Evolutionary conservation across 805 yeast genomes (phyloP), one percentile per base, ranked within the genome.

Genomic region (Candida insectorum): DNA sequence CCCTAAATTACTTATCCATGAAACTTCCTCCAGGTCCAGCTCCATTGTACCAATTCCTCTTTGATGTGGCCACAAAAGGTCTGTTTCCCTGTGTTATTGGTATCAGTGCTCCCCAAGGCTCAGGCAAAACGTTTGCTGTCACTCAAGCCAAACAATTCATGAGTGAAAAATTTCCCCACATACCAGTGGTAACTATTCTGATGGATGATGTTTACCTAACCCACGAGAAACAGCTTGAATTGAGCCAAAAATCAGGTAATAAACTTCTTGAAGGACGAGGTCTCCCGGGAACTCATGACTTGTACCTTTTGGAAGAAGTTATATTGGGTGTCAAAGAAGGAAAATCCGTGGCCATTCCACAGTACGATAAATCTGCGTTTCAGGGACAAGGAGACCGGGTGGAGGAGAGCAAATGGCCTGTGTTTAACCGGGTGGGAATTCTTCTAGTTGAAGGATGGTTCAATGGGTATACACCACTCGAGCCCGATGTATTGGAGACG

Each of bases 391-490:
- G 98, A 4, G 97, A 91, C 56, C 64, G 97, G 33, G 45, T 55
- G 5, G 62, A 63, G 0, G 46, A 35, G 6, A 40, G 45, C 0
- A 41, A 61, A 9, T 77, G 81, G 81, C 45, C 45, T 3, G 15
- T 8, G 2, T 41, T 48, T 16, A 47, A 48, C 0, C 71, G 73
- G 2, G 65, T 77, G 3, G 86, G 84, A 47, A 71, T 88, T 3
- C 70, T 91, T 3, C 56, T 91, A 2, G 67, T 93, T 25, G 98
- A 91, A 59, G 98, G 97, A 4, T 91, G 98, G 98, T 87, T 89
- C 61, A 71, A 78, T 16, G 97, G 97, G 1, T 91, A 78, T 52
- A 41, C 52, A 30, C 52, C 66, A 13, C 36, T 63, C 12, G 54
- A 48, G 15, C 34, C 28, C 3, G 51, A 47, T 7, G 42, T 44